Evolutionary conservation across 2,329 filamentous ascomycete species (phyloP).

Genomic region (Botrytis paeoniae): DNA sequence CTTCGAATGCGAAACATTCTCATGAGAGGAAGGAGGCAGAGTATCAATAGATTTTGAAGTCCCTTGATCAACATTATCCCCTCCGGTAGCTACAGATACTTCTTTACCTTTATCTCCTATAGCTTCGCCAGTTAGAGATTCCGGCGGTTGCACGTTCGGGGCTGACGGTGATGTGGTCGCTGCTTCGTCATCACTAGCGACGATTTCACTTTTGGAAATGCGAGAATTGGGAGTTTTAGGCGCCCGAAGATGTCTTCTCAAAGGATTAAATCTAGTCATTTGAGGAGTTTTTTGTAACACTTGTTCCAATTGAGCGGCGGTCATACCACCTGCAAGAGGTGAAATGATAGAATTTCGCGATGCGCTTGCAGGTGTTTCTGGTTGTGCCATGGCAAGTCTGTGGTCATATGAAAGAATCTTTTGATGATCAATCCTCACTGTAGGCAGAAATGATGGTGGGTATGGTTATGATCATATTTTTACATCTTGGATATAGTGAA

Average conservation of each 20-base stretch:
- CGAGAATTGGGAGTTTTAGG: neutral
- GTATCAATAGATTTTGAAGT: neutral
- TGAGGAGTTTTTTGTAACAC: neutral
- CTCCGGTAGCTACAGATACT: too few relatives aligned
- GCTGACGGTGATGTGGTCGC: neutral
- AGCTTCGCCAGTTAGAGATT: neutral
- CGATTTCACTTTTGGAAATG: neutral
- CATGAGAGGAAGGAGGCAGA: too few relatives aligned
- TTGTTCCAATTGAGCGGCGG: neutral
- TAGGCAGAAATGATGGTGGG: neutral
- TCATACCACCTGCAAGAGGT: neutral
- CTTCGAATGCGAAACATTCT: neutral
- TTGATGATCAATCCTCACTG: neutral
- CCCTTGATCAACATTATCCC: neutral
- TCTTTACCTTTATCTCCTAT: neutral
- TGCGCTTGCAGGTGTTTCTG: neutral
- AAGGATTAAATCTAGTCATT: conserved; percentile 2
- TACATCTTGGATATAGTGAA: neutral
- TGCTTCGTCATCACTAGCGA: neutral
- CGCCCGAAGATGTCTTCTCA: neutral
- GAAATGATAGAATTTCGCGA: neutral
- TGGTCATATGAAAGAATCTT: neutral
- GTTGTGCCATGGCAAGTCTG: neutral
- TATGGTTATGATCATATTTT: neutral
- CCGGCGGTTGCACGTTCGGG: neutral